Conservation (phyloP, 2,329 filamentous ascomycete genomes). For the Aspergillus melleus region DNA sequence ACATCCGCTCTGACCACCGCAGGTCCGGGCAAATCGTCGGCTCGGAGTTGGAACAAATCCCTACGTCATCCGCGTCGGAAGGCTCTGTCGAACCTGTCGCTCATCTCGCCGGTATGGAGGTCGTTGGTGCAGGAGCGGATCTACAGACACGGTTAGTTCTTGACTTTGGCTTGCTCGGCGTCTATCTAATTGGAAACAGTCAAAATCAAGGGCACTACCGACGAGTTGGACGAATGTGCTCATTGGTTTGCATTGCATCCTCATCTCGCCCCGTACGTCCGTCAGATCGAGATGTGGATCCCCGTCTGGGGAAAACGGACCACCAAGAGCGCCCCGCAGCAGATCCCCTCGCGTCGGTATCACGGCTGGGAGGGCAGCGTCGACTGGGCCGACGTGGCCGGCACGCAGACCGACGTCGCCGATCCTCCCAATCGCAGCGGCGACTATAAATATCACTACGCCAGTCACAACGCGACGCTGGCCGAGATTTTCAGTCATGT, state of each 20-base stretch:
- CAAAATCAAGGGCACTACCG: slow-evolving; percentile 69
- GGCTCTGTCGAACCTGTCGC: slow-evolving; percentile 65
- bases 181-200: slow-evolving; percentile 39
- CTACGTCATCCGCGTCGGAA: slow-evolving; percentile 67
- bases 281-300: slow-evolving; percentile 76
- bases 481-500: slow-evolving; percentile 70
- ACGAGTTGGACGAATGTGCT: slow-evolving; percentile 61
- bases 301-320: slow-evolving; percentile 65
- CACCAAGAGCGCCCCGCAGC: slow-evolving; percentile 47
- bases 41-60: slow-evolving; percentile 63
- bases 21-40: slow-evolving; percentile 52
- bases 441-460: slow-evolving; percentile 33
- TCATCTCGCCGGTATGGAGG: slow-evolving; percentile 63
- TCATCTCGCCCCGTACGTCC: slow-evolving; percentile 64
- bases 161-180: not conserved
- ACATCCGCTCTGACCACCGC: slow-evolving; percentile 61
- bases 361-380: slow-evolving; percentile 20
- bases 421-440: slow-evolving; percentile 22
- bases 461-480: slow-evolving; percentile 65
- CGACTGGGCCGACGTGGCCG: slow-evolving; percentile 21
- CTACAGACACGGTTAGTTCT: slow-evolving; percentile 61
- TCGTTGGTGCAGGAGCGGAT: slow-evolving; percentile 68
- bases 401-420: slow-evolving; percentile 22
- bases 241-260: slow-evolving; percentile 60
- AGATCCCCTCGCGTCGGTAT: slow-evolving; percentile 25